These are phyloP conservation scores for Streptanthus diversifolius DNA, from an alignment of 345 rosid genomes.

Conservation along the genomic window DNA sequence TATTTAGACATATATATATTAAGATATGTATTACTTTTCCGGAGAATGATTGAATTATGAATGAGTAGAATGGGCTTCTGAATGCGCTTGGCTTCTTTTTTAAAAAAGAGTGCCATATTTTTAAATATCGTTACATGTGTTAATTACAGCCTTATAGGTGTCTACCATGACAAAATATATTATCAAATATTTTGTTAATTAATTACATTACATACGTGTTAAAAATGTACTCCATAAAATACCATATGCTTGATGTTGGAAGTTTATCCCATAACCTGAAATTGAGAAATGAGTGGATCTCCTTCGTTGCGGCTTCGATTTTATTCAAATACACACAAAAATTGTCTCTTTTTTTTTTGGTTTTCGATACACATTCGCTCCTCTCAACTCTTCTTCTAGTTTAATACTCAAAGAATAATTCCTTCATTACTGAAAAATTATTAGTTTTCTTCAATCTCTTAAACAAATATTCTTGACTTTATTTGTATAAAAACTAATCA, in stretches of 20 bases:
- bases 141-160: background rate
- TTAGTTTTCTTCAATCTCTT: background rate
- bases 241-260: background rate
- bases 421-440: background rate
- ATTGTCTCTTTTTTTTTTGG: background rate
- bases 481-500: background rate
- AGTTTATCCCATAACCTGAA: background rate
- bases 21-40: background rate
- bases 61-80: background rate
- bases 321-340: background rate
- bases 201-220: background rate
- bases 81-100: no score
- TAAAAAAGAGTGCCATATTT: background rate
- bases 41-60: background rate
- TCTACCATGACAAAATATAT: background rate
- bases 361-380: background rate
- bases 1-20: background rate
- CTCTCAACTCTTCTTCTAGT: background rate
- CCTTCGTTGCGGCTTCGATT: constrained; percentile 17
- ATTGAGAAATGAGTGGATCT: constrained; percentile 15
- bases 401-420: background rate
- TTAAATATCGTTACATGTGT: background rate
- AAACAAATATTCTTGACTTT: background rate
- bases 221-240: background rate
- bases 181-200: background rate